Evolutionary conservation across 73 alveolate species (phyloP), one percentile per base, ranked within the genome.

Genomic region (Paramecium caudatum): DNA sequence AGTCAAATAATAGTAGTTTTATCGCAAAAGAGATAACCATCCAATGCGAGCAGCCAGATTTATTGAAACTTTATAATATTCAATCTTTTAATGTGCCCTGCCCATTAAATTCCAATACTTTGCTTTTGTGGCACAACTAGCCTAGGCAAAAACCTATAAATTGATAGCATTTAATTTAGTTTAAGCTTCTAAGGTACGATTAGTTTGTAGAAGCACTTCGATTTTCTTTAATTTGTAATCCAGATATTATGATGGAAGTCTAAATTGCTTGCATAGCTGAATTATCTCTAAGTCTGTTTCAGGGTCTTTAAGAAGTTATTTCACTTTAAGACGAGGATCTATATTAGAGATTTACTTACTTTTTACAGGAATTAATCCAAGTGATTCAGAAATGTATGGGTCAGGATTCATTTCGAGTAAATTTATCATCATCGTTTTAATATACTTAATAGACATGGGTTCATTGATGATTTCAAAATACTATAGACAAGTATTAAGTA

Each of bases 331-430:
- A 17, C 32, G 36, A 27, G 88, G 88, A 74, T 74, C 84, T 68
- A 3, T 32, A 25, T 2, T 13, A 25, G 34, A 13, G 2, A 10
- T 25, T 10, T 17, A 25, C 32, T 34, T 68, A 68, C 84, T 45
- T 74, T 74, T 74, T 21, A 23, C 55, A 3, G 68, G 62, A 3
- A 16, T 47, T 1, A 74, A 17, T 41, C 47, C 47, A 3, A 74
- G 43, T 0, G 65, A 37, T 45, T 74, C 62, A 41, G 88, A 74
- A 8, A 74, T 39, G 21, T 41, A 74, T 41, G 88, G 88, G 32
- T 74, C 88, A n/a, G 88, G 88, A 41, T 21, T 41, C 47, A 74
- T 74, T 74, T 74, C 49, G 16, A 74, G 43, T 39, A 65, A 33
- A 39, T 74, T 6, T n/a, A 27, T 13, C 62, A 19, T 74, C 13